These are phyloP conservation scores for Ceratobasidium sp. DNA, from an alignment of 1,284 basidiomycete species.

Conservation along the genomic window DNA sequence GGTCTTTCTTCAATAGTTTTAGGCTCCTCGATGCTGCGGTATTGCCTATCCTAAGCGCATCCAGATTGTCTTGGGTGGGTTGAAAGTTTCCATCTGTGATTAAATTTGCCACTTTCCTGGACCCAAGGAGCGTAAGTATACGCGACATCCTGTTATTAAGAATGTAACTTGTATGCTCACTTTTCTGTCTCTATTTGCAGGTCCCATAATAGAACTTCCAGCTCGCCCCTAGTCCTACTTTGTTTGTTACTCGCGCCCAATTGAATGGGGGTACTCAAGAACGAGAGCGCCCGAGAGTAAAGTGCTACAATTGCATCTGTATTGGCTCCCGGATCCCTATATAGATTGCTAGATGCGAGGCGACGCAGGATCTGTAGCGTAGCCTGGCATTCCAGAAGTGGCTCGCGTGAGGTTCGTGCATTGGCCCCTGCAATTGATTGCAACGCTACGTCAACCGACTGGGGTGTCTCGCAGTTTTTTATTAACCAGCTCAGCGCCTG, in stretches of 20 bases:
- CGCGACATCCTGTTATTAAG: background rate
- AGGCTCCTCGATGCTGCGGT: too few relatives aligned
- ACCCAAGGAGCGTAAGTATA: background rate
- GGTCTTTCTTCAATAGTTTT: too few relatives aligned
- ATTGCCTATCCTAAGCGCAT: background rate
- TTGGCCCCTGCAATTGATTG: constrained; percentile 21
- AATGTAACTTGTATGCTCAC: background rate
- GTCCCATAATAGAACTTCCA: background rate
- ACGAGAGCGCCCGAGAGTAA: background rate
- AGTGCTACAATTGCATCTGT: background rate
- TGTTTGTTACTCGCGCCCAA: too few relatives aligned
- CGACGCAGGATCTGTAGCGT: background rate
- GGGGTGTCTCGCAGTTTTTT: background rate
- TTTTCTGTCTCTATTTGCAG: background rate
- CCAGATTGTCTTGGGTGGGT: background rate
- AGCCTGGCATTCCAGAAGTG: background rate
- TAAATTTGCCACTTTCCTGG: background rate
- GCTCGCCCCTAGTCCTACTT: background rate
- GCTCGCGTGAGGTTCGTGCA: background rate
- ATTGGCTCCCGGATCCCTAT: background rate
- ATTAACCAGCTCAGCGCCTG: constrained; percentile 17
- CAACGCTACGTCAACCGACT: constrained; percentile 10
- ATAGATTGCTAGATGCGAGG: background rate
- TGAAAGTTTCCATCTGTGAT: background rate
- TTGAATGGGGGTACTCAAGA: background rate